Evolutionary conservation across 2,329 filamentous ascomycete species (phyloP).

Genomic region (Hypomyces rosellus): DNA sequence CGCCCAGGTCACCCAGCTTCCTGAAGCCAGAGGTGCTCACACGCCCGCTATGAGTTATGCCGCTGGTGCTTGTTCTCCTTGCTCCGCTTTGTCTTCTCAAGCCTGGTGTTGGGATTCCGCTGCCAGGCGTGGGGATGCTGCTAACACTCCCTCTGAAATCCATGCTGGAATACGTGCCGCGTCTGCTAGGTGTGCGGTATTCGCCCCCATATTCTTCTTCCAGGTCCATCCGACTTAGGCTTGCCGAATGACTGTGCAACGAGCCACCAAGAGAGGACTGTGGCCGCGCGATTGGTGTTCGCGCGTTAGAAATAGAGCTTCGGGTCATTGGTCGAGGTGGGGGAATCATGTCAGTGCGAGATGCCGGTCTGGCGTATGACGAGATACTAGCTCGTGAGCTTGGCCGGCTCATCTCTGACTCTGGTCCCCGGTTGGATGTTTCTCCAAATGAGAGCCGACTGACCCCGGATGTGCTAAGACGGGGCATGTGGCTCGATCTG

Average conservation of each 20-base stretch:
- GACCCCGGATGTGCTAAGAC: conserved; percentile 56
- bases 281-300: conserved; percentile 63
- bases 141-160: conserved; percentile 35
- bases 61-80: conserved; percentile 36
- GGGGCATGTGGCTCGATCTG: conserved; percentile 46
- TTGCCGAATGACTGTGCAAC: conserved; percentile 51
- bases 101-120: conserved; percentile 41
- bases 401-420: conserved; percentile 48
- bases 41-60: conserved; percentile 21
- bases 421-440: conserved; percentile 50
- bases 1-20: conserved; percentile 45
- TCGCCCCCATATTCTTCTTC: conserved; percentile 36
- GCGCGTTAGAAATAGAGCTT: conserved; percentile 51
- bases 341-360: conserved; percentile 47
- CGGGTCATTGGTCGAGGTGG: conserved; percentile 59
- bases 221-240: conserved; percentile 49
- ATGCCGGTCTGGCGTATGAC: conserved; percentile 47
- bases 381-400: conserved; percentile 65
- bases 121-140: conserved; percentile 36
- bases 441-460: conserved; percentile 59
- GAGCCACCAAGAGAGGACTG: conserved; percentile 65
- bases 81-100: conserved; percentile 38
- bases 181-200: conserved; percentile 47
- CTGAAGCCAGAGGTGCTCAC: conserved; percentile 29
- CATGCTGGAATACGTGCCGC: conserved; percentile 46